Conservation (phyloP, 2,329 filamentous ascomycete genomes). For the Capronia coronata region DNA sequence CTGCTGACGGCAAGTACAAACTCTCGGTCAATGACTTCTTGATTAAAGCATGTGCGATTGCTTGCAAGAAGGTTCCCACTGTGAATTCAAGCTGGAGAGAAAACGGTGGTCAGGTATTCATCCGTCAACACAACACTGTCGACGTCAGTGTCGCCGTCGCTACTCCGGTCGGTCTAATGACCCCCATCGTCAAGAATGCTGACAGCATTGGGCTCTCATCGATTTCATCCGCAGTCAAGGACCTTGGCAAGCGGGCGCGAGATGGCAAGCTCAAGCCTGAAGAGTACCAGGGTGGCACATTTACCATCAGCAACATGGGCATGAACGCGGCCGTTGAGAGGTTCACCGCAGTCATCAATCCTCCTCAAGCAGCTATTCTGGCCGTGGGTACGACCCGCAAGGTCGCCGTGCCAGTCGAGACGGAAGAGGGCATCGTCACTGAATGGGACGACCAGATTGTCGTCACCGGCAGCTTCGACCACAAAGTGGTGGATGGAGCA, state of each 20-base stretch:
- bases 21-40: conserved; percentile 99
- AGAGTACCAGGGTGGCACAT: conserved; percentile 97
- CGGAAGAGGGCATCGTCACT: conserved; percentile 70
- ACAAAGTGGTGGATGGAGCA: conserved; percentile 96
- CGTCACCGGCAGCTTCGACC: conserved; percentile 93
- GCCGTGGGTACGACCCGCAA: conserved; percentile 93
- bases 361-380: conserved; percentile 90
- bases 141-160: conserved; percentile 95
- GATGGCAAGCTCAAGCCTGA: conserved; percentile 99
- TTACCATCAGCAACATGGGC: conserved; percentile 99
- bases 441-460: conserved; percentile 97
- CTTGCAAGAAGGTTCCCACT: conserved; percentile 85
- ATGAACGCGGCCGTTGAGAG: conserved; percentile 96
- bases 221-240: conserved; percentile 87
- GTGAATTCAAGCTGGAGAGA: conserved; percentile 92
- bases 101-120: conserved; percentile 66
- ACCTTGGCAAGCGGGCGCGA: conserved; percentile 89
- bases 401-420: conserved; percentile 81
- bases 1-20: conserved; percentile 90
- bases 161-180: conserved; percentile 90
- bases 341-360: conserved; percentile 99
- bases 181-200: conserved; percentile 88
- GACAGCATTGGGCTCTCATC: conserved; percentile 77
- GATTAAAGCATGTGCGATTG: conserved; percentile 87
- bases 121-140: conserved; percentile 87